Conservation (phyloP, 148 eudicot genomes). For the Camellia japonica region DNA sequence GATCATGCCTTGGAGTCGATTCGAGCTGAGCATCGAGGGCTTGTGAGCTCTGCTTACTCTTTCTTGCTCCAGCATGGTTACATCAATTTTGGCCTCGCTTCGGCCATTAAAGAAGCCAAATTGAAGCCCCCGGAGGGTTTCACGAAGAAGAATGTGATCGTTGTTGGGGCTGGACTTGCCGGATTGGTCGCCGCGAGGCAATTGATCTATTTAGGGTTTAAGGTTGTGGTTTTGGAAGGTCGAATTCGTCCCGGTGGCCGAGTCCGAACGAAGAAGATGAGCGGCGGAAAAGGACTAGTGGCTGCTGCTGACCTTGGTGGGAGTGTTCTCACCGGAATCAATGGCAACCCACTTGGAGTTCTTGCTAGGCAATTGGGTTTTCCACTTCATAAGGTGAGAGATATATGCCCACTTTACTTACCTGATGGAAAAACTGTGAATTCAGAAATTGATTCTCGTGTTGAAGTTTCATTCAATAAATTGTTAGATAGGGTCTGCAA, state of each 20-base stretch:
- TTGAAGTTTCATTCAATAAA: conserved; percentile 78
- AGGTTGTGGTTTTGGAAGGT: conserved; percentile 79
- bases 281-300: conserved; percentile 29
- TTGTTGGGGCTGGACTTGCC: conserved; percentile 80
- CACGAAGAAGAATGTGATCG: conserved; percentile 41
- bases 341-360: conserved; percentile 93
- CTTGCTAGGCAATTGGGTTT: conserved; percentile 79
- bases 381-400: conserved; percentile 95
- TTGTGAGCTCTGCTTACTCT: conserved; percentile 53
- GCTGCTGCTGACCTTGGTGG: conserved; percentile 95
- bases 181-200: conserved; percentile 82
- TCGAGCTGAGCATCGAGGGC: conserved; percentile 43
- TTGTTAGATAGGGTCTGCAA: conserved; percentile 95
- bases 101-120: conserved; percentile 37
- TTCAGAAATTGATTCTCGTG: conserved; percentile 66
- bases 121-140: conserved; percentile 10
- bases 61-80: conserved; percentile 75
- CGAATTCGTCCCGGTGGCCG: conserved; percentile 77
- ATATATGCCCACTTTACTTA: conserved; percentile 83
- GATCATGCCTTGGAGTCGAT: conserved; percentile 47
- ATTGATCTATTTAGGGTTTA: conserved; percentile 69
- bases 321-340: conserved; percentile 89
- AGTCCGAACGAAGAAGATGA: conserved; percentile 68
- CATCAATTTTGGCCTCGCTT: conserved; percentile 80
- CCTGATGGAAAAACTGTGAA: conserved; percentile 81